Base-by-base conservation (phyloP, 1,139 yeast species). In the Sugiyamaella sp. region DNA sequence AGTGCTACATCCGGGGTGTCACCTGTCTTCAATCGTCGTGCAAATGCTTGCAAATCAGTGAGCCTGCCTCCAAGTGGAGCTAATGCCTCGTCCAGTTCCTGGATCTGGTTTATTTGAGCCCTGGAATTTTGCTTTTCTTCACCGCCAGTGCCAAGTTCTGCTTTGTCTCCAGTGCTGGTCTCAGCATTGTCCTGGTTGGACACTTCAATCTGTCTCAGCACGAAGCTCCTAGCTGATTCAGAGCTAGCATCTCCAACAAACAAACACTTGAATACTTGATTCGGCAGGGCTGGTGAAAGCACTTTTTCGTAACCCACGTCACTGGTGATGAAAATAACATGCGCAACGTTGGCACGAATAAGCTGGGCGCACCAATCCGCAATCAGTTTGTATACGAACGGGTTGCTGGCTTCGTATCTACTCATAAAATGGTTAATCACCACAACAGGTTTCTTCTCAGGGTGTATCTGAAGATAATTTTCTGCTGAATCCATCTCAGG, bases 1-100 rank as follows among this genome's bases (percentile, higher is more conserved):
- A 90, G 73, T 0, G 99, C 98, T 50, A 79, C 85, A 19, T 71
- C 65, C 0, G 97, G 96, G 9, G 80, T 68, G 67, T 93, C 98
- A 1, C 99, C 99, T 0, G 93, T 82, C 62, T 84, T 85, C 20
- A 93, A 80, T 51, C 98, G 85, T 64, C 98, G 81, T 0, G 87
- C 86, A 71, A 89, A 89, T 17, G 95, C 85, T 70, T 93, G 97
- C 53, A 93, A 76, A 67, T 93, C 99, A 52, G 91, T 78, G 91
- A 93, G 87, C 60, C 99, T 81, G 40, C 99, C 99, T 10, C 99
- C 99, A 27, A 93, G 72, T 6, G 96, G 95, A 22, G 74, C 81
- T 48, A 91, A 72, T 37, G 86, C 80, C 1, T 72, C 68, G 35
- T 84, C 86, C 38, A 88, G 72, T 19, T 49, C 59, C 10, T 45